Conservation (phyloP, 306 rosid species). For the Quercus gilva region DNA sequence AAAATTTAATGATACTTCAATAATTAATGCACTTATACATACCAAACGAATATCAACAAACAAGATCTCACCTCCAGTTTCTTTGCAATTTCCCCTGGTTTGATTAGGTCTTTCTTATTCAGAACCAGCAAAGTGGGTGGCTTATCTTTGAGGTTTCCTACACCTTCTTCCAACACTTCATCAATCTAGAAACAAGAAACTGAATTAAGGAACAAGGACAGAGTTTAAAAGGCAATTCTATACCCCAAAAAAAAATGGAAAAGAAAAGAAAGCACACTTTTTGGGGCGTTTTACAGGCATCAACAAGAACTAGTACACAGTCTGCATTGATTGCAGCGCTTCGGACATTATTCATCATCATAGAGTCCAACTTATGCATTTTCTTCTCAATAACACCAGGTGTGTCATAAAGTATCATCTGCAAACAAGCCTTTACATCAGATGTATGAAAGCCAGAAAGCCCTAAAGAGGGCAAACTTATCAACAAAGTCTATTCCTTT, state of each 20-base stretch:
- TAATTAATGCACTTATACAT: slow-evolving; percentile 10
- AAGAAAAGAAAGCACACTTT: slow-evolving; percentile 54
- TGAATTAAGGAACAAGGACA: slow-evolving; percentile 23
- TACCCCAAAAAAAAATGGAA: not conserved
- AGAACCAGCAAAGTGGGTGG: slow-evolving; percentile 75
- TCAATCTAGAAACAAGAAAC: slow-evolving; percentile 62
- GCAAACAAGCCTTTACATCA: slow-evolving; percentile 33
- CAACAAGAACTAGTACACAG: slow-evolving; percentile 93
- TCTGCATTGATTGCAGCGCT: slow-evolving; percentile 82
- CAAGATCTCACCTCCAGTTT: slow-evolving; percentile 73
- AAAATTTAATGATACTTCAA: slow-evolving; percentile 8
- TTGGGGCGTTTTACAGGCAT: slow-evolving; percentile 92
- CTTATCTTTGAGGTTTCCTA: slow-evolving; percentile 53
- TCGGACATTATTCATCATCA: slow-evolving; percentile 99
- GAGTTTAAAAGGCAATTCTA: slow-evolving; percentile 2
- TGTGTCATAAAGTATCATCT: slow-evolving; percentile 94
- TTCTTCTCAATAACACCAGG: slow-evolving; percentile 92
- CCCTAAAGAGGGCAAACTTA: not conserved
- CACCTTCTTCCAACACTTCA: slow-evolving; percentile 81
- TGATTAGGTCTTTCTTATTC: slow-evolving; percentile 91
- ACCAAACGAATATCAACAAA: slow-evolving; percentile 33
- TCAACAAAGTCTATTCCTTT: not conserved
- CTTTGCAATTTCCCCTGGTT: slow-evolving; percentile 98
- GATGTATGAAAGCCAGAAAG: slow-evolving; percentile 11
- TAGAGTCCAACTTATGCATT: slow-evolving; percentile 86